Base-by-base conservation (phyloP, 2,329 filamentous ascomycete species). In the Cladophialophora yegresii region DNA sequence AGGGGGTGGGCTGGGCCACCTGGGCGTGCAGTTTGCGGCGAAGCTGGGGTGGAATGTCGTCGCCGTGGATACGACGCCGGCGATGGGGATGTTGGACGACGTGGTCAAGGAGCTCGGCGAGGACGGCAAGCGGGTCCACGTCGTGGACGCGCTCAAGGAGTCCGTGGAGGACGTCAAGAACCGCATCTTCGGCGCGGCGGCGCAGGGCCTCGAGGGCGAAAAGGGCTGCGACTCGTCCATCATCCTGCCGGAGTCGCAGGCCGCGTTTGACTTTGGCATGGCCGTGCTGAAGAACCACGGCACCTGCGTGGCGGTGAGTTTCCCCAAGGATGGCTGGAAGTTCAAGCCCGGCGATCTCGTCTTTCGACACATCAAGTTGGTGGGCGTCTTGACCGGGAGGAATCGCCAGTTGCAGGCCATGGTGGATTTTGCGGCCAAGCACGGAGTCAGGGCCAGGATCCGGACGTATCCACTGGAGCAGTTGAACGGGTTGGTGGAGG, bases 161-260 rank as follows among this genome's bases (percentile, higher is more conserved):
- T 69, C 72, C 26, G 74, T 74, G 1, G 69, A 71, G 1, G 72
- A 74, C 45, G 60, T 76, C 4, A 75, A 75, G 16, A 58, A 72
- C 49, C 67, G 75, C 13, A 65, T 72, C n/a, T 70, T 68, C 32
- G 53, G 59, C 16, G 64, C 63, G n/a, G 66, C 69, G 8, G 49
- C 32, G 10, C 22, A 57, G 22, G 61, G 62, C 13, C 62, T 67
- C 28, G 70, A 67, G 47, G 60, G 64, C 30, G 77, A 82, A 54
- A 78, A 78, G 74, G 81, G 81, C 0, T 69, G 81, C 20, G 80
- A 82, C 67, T 77, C 79, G 0, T 77, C 81, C 13, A 75, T 82
- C 33, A 76, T 82, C 10, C 70, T 82, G 22, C 79, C 80, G 0
- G 81, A 82, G 66, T 78, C 75, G 47, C 81, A 82, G 67, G 72